These are phyloP conservation scores for Eutrema yunnanense DNA, from an alignment of 345 rosid genomes.

Conservation along the genomic window DNA sequence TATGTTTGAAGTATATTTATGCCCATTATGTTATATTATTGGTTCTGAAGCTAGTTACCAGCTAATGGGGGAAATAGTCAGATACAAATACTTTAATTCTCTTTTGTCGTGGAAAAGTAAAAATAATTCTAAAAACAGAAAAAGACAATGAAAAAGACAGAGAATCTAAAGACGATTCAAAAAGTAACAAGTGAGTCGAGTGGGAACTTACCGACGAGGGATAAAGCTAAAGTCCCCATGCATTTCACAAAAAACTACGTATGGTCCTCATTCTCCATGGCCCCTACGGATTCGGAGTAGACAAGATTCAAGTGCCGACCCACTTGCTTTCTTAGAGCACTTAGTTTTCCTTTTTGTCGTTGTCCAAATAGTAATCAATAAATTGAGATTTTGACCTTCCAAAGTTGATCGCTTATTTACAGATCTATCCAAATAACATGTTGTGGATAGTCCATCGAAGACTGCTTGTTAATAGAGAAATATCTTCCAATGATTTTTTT, in stretches of 20 bases:
- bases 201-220: neutral
- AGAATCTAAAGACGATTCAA: conserved; percentile 11
- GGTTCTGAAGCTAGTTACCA: neutral
- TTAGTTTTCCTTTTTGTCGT: conserved; percentile 2
- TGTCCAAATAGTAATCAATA: neutral
- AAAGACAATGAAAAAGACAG: neutral
- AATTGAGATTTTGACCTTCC: neutral
- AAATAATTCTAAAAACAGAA: neutral
- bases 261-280: neutral
- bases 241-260: neutral
- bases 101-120: neutral
- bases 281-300: neutral
- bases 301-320: neutral
- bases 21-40: neutral
- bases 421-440: conserved; percentile 16
- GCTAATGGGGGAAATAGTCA: neutral
- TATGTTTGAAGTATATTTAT: neutral
- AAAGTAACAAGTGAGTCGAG: neutral
- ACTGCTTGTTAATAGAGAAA: neutral
- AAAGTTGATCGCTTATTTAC: conserved; percentile 13
- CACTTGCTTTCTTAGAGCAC: conserved; percentile 14
- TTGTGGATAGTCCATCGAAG: neutral
- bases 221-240: conserved; percentile 9
- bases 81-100: neutral
- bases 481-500: neutral